A percentile compares a stretch with the other conserved stretches of the same genome.
These are phyloP conservation scores for Cynanchum wilfordii DNA, from an alignment of 257 asterid species.

Conservation along the genomic window DNA sequence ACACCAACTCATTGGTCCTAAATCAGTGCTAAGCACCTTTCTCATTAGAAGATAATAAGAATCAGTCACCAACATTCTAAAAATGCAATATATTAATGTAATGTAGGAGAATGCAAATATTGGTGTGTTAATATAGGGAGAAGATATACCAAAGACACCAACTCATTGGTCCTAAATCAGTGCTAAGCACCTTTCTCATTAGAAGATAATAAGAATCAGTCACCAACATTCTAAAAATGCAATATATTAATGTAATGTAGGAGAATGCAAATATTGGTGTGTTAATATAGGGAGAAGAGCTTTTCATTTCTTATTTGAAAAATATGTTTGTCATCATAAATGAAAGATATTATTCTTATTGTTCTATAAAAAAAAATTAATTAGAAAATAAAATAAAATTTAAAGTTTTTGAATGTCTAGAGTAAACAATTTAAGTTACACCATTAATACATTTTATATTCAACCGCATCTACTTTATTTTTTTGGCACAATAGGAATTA, in stretches of 20 bases:
- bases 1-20: not conserved
- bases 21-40: not conserved
- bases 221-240: not conserved
- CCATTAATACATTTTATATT: too few species aligned
- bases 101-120: not conserved
- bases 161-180: not conserved
- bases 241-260: not conserved
- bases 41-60: not conserved
- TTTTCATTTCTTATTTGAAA: too few species aligned
- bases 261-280: not conserved
- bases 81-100: not conserved
- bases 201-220: not conserved
- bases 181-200: not conserved
- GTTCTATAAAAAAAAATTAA: too few species aligned
- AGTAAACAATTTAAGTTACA: too few species aligned
- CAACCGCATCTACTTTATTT: too few species aligned
- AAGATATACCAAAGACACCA: constrained; percentile 3
- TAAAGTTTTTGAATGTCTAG: too few species aligned
- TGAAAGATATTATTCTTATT: too few species aligned
- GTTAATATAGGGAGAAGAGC: not conserved
- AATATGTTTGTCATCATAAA: too few species aligned
- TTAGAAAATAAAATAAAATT: too few species aligned
- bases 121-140: not conserved
- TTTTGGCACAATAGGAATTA: too few species aligned
- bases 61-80: not conserved